Base-by-base conservation (phyloP, 345 rosid genomes). In the Acer yangbiense region DNA sequence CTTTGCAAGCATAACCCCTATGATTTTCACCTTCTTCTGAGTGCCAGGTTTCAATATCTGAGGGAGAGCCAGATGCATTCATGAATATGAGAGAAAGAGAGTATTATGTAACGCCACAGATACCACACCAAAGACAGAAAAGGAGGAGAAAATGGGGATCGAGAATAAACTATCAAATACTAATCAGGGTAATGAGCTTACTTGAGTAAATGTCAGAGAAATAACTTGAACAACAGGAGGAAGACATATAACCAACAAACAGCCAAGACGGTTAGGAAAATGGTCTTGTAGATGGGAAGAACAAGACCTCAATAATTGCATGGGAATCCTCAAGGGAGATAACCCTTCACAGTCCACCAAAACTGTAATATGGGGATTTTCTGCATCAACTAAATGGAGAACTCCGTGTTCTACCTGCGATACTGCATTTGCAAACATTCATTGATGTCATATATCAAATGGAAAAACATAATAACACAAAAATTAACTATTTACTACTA, bases 371-470 rank as follows among this genome's bases (percentile, higher is more conserved):
- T 90, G 92, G 12, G 91, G 85, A 77, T 83, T 91, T 71, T 88
- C 90, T 2, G 87, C 84, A 72, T 69, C 83, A 64, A 89, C 78
- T 62, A 91, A 89, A 87, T 85, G 86, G 80, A 91, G 81, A 72
- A 91, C 85, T 23, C 97, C 99, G n/a, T 87, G 84, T 80, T 96
- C 98, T 35, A 96, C 97, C 87, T 94, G 97, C 74, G 98, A 93
- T 81, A 94, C 99, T 96, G 90, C 84, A 80, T 32, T 72, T 78
- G 73, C 75, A 76, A 68, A 54, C 50, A 68, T 7, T 71, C 5
- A 17, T 69, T 54, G 35, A 73, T 35, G 61, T 66, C 21, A 69
- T 8, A 55, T 13, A 32, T 68, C 23, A 43, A 62, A 68, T 0
- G 23, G 46, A 61, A 16, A 79, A 65, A 76, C 32, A 77, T 75